Base-by-base conservation (phyloP, 495 filamentous ascomycete genomes). In the Aspergillus avenaceus region DNA sequence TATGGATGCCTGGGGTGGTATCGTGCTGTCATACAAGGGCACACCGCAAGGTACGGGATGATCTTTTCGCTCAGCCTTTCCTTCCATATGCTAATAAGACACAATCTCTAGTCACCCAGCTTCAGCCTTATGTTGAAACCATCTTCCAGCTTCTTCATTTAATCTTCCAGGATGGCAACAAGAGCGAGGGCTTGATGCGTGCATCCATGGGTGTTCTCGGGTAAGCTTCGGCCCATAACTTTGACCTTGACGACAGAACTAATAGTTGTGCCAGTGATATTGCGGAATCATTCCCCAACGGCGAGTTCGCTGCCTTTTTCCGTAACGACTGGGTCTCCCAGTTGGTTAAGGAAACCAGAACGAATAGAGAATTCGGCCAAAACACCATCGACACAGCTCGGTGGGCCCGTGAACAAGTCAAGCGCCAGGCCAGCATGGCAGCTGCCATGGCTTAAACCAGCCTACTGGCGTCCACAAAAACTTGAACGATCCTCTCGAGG, bases 1-100 rank as follows among this genome's bases (percentile, higher is more conserved):
- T 50, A 96, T 97, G 88, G 93, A 98, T 79, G 93, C 93, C 13
- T 98, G 95, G 90, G 91, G 88, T 63, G 93, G 93, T 59, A 91
- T 92, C 40, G 87, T 98, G 53, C 81, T 91, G 63, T 90, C 93
- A 26, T 87, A 97, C 84, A 96, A 92, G 80, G 70, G 77, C 52
- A 71, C 51, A 24, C 61, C 72, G 37, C 41, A 84, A 75, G 79
- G 78, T 69, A 59, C 46, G 64, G n/a, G 18, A 22, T 24, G 5
- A 14, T 37, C n/a, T 18, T 21, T 9, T 19, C 8, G 12, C 19
- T 55, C 14, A 24, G n/a, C 7, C 28, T 50, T n/a, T 18, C 64
- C 65, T 61, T 66, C 52, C 36, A 22, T 27, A 11, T 47, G 8
- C 49, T 63, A 58, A 68, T n/a, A n/a, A n/a, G n/a, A 21, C 49